Percentiles rank a stretch among this genome's conserved stretches.
Conservation (phyloP, 306 rosid species). For the Casuarina glauca region DNA sequence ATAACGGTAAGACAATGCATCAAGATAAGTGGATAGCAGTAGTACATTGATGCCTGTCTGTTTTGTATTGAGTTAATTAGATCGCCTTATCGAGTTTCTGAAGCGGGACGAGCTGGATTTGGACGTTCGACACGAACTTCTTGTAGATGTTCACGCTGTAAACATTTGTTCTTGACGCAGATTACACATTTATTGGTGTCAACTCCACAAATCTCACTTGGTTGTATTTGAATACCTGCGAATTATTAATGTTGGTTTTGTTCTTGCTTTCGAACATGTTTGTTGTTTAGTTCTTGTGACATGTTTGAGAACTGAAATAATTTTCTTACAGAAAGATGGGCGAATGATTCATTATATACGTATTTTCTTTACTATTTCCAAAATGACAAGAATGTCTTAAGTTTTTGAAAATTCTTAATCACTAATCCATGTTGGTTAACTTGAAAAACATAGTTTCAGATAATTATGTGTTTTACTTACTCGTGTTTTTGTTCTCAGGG, state of each 20-base stretch:
- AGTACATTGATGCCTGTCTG: background rate
- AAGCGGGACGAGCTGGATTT: background rate
- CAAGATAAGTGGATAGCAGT: background rate
- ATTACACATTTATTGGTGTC: background rate
- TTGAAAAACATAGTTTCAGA: background rate
- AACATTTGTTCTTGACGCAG: background rate
- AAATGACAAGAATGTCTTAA: background rate
- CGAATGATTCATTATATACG: background rate
- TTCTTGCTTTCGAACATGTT: background rate
- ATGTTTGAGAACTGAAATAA: background rate
- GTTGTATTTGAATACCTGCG: background rate
- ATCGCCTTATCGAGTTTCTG: background rate
- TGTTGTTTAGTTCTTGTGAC: background rate
- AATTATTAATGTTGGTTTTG: background rate
- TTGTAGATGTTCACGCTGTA: background rate
- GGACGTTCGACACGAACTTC: background rate
- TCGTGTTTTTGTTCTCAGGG: conserved; percentile 38
- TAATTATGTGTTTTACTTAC: conserved; percentile 1
- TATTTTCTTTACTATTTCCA: background rate
- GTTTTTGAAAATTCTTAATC: background rate
- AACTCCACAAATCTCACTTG: background rate
- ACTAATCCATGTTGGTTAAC: background rate
- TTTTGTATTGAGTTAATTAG: background rate
- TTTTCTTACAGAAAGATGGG: background rate
- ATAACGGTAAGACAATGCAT: background rate